Conservation (phyloP, 768 basidiomycete genomes). For the Boletellus ananas region DNA sequence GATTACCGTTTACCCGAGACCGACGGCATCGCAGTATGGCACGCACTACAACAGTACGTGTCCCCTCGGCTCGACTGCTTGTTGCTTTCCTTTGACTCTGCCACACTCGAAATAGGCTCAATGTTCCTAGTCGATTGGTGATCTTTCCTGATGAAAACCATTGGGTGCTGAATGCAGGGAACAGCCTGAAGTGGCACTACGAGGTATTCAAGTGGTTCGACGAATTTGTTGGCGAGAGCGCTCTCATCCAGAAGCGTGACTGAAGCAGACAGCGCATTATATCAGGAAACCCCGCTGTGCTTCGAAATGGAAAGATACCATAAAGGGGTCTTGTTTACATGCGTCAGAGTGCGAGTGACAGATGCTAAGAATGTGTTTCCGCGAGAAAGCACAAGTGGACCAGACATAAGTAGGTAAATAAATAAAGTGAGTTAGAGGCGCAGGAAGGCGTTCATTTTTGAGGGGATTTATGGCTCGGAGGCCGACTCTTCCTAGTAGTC, state of each 20-base stretch:
- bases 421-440: constrained; percentile 1
- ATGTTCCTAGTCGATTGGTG: constrained; percentile 70
- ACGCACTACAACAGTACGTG: constrained; percentile 78
- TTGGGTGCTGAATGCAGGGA: constrained; percentile 81
- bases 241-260: constrained; percentile 7
- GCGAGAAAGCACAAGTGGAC: constrained; percentile 2
- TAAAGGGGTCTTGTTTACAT: not conserved
- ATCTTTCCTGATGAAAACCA: constrained; percentile 92
- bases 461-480: constrained; percentile 9
- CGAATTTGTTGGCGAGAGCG: constrained; percentile 48
- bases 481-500: constrained; percentile 12
- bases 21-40: constrained; percentile 81
- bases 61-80: not conserved
- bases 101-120: constrained; percentile 41
- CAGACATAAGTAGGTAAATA: constrained; percentile 12
- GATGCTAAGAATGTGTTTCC: constrained; percentile 9
- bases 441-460: not conserved
- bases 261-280: not conserved
- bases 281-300: not conserved
- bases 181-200: constrained; percentile 91
- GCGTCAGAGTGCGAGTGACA: constrained; percentile 1
- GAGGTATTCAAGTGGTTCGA: constrained; percentile 93
- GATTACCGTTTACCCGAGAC: constrained; percentile 86
- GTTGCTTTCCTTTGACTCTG: not conserved
- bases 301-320: not conserved